phyloP scores from a whole-genome alignment of 164 flowering plant species.

The Sedum album region DNA sequence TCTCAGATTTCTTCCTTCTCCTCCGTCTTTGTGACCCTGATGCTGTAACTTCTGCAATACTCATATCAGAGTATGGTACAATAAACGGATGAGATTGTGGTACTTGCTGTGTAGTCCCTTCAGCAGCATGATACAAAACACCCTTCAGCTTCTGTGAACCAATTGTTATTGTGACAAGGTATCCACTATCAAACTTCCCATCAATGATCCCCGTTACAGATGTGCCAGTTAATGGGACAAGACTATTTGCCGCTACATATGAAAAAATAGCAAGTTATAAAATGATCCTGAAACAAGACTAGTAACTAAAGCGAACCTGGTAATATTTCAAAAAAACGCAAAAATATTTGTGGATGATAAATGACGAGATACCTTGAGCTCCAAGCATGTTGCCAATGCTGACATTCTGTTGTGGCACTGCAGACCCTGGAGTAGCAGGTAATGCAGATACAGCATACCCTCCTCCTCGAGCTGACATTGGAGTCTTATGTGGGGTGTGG shows the following conservation, averaged over 20 bases:
- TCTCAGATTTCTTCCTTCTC: slow-evolving; percentile 82
- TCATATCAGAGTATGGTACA: not conserved
- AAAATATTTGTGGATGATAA: no score
- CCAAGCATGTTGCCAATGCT: not conserved
- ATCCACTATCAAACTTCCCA: slow-evolving; percentile 74
- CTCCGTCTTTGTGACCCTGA: slow-evolving; percentile 42
- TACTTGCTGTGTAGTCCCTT: slow-evolving; percentile 13
- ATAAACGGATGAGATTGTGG: slow-evolving; percentile 8
- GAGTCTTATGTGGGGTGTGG: slow-evolving; percentile 3
- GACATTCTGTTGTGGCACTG: not conserved
- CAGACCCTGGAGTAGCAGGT: slow-evolving; percentile 5
- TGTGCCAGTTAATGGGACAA: slow-evolving; percentile 25
- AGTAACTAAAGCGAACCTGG: not conserved
- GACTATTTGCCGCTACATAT: slow-evolving; percentile 20
- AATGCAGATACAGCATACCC: slow-evolving; percentile 1
- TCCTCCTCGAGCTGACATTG: slow-evolving; percentile 6
- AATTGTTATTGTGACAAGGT: slow-evolving; percentile 58
- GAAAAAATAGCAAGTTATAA: not conserved
- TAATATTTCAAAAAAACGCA: no score
- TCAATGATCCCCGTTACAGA: slow-evolving; percentile 67
- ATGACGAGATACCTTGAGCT: not conserved
- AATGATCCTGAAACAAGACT: not conserved
- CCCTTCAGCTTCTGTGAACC: slow-evolving; percentile 69
- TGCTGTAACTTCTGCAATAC: slow-evolving; percentile 14
- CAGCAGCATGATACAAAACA: slow-evolving; percentile 64